Conservation (phyloP, 345 rosid species). For the Leavenworthia alabamica region DNA sequence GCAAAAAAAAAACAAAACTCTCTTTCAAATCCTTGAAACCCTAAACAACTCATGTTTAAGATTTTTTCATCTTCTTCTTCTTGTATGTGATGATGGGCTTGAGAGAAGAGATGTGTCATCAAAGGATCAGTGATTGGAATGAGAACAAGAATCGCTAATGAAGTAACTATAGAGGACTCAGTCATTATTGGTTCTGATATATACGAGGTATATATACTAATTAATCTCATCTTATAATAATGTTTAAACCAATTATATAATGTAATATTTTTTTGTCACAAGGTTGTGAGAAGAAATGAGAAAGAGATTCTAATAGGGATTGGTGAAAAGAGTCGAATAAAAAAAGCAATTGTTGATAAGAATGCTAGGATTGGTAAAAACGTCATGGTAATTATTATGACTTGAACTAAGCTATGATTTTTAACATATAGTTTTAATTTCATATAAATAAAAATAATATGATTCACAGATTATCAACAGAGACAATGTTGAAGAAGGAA, state of each 20-base stretch:
- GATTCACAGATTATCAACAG: conserved; percentile 53
- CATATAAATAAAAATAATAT: not conserved
- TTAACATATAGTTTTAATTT: not conserved
- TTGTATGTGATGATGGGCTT: not conserved
- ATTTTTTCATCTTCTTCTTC: not conserved
- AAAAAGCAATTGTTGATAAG: conserved; percentile 63
- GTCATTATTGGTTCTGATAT: conserved; percentile 70
- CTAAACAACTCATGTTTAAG: too few relatives aligned
- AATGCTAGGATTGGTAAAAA: conserved; percentile 78
- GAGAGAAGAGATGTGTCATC: conserved; percentile 66
- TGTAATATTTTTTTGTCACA: too few relatives aligned
- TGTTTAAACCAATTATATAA: too few relatives aligned
- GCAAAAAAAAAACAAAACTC: too few relatives aligned
- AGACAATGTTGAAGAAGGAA: conserved; percentile 60
- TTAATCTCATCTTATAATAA: too few relatives aligned
- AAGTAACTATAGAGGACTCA: conserved; percentile 60
- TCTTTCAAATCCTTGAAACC: conserved; percentile 1
- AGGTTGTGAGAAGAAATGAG: too few relatives aligned
- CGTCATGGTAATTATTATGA: conserved; percentile 28
- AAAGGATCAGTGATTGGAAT: conserved; percentile 69
- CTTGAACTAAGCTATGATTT: not conserved
- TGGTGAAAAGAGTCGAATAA: conserved; percentile 50
- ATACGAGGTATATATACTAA: too few relatives aligned
- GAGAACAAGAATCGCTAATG: conserved; percentile 61
- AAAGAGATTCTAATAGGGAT: conserved; percentile 52